phyloP scores from a whole-genome alignment of 1,284 basidiomycete genomes.

The Ceratobasidium sp. region DNA sequence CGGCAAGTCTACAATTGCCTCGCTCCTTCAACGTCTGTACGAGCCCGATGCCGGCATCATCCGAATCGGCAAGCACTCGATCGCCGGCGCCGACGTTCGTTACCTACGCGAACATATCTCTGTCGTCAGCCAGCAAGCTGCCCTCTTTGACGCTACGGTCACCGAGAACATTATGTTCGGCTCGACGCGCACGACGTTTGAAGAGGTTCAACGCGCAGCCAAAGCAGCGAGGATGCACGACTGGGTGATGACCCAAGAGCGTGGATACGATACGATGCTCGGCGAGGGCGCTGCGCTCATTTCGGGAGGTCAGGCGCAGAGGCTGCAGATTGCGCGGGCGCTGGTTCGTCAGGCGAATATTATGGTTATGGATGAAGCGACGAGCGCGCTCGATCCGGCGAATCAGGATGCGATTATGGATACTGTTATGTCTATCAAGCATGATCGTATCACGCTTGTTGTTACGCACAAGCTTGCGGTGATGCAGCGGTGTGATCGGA shows the following conservation, averaged over 20 bases:
- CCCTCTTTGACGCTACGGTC: slow-evolving; percentile 88
- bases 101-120: slow-evolving; percentile 86
- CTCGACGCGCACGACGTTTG: slow-evolving; percentile 60
- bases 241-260: slow-evolving; percentile 84
- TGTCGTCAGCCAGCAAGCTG: slow-evolving; percentile 87
- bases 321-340: slow-evolving; percentile 92
- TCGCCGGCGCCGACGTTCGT: slow-evolving; percentile 72
- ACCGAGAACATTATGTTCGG: slow-evolving; percentile 92
- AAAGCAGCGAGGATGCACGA: slow-evolving; percentile 84
- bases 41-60: slow-evolving; percentile 79
- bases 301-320: slow-evolving; percentile 95
- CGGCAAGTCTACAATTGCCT: slow-evolving; percentile 89
- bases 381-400: slow-evolving; percentile 86
- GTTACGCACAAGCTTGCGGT: slow-evolving; percentile 93
- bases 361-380: slow-evolving; percentile 95
- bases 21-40: slow-evolving; percentile 88
- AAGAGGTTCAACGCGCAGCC: slow-evolving; percentile 78
- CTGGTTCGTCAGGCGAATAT: slow-evolving; percentile 78
- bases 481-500: slow-evolving; percentile 93
- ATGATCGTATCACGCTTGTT: slow-evolving; percentile 85
- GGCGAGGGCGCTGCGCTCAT: slow-evolving; percentile 91
- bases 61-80: slow-evolving; percentile 66
- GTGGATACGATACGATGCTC: slow-evolving; percentile 87
- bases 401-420: slow-evolving; percentile 87
- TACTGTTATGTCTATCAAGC: slow-evolving; percentile 75